These are phyloP conservation scores for Termitomyces heimii DNA, from an alignment of 768 basidiomycete species.

Conservation along the genomic window DNA sequence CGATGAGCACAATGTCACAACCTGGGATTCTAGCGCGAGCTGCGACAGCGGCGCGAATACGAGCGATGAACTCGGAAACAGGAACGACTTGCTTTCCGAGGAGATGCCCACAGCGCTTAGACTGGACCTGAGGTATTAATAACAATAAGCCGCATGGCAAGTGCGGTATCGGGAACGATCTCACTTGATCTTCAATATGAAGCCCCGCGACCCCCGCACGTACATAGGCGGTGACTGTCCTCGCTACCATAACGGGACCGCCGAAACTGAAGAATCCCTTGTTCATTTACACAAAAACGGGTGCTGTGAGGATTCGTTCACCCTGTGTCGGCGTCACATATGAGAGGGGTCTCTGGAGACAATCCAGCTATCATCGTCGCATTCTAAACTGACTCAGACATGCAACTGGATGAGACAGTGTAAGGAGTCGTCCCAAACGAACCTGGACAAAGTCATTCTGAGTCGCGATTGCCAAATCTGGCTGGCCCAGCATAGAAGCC, in stretches of 20 bases:
- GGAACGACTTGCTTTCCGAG: conserved; percentile 49
- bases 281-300: neutral
- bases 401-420: too few species aligned
- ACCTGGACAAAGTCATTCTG: conserved; percentile 49
- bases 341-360: conserved; percentile 39
- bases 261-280: conserved; percentile 30
- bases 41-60: conserved; percentile 46
- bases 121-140: conserved; percentile 23
- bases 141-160: neutral
- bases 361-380: conserved; percentile 44
- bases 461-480: conserved; percentile 50
- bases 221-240: conserved; percentile 45
- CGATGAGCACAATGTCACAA: conserved; percentile 46
- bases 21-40: conserved; percentile 42
- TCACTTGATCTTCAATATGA: conserved; percentile 54
- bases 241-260: conserved; percentile 49
- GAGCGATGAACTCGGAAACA: conserved; percentile 41
- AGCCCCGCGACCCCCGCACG: conserved; percentile 44
- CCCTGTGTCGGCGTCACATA: conserved; percentile 56
- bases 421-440: neutral
- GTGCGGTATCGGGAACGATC: neutral
- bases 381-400: conserved; percentile 17
- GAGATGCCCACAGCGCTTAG: conserved; percentile 52
- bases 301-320: conserved; percentile 9
- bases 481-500: conserved; percentile 48